phyloP scores from a whole-genome alignment of 768 basidiomycete species.

The Boletus subcaerulescens region DNA sequence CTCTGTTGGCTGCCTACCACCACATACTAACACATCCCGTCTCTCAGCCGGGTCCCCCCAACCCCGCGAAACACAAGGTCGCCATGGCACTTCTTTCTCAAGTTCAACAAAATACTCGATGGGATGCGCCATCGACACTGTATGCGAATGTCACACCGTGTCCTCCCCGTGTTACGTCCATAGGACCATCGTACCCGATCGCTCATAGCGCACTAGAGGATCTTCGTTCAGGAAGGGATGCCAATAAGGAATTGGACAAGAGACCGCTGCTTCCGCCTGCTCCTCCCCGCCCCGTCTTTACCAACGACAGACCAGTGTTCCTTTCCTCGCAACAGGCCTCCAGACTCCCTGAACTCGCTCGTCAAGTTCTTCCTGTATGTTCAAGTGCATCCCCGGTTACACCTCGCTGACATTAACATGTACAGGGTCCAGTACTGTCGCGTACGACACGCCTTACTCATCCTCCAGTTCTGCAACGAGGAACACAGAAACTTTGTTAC shows the following conservation, averaged over 20 bases:
- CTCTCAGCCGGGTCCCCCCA: slow-evolving; percentile 45
- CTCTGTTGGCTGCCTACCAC: slow-evolving; percentile 69
- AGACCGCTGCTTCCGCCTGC: slow-evolving; percentile 32
- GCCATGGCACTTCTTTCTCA: slow-evolving; percentile 66
- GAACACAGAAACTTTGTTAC: slow-evolving; percentile 39
- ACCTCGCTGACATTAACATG: slow-evolving; percentile 1
- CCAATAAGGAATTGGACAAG: slow-evolving; percentile 54
- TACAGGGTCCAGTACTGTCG: slow-evolving; percentile 52
- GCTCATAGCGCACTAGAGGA: slow-evolving; percentile 34
- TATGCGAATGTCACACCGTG: slow-evolving; percentile 59
- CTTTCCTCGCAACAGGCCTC: slow-evolving; percentile 62
- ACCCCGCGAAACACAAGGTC: slow-evolving; percentile 69
- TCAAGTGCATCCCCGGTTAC: not conserved
- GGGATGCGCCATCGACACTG: slow-evolving; percentile 67
- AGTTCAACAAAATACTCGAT: slow-evolving; percentile 54
- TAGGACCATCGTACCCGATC: slow-evolving; percentile 65
- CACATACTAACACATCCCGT: slow-evolving; percentile 74
- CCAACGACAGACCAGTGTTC: slow-evolving; percentile 55
- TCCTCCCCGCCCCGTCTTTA: slow-evolving; percentile 39
- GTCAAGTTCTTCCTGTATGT: slow-evolving; percentile 65
- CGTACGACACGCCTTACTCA: slow-evolving; percentile 64
- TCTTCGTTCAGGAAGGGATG: slow-evolving; percentile 39
- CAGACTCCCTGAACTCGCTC: slow-evolving; percentile 63
- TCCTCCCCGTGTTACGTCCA: slow-evolving; percentile 57
- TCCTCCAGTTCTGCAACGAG: slow-evolving; percentile 59